Evolutionary conservation across 2,329 filamentous ascomycete genomes (phyloP), one percentile per base, ranked within the genome.

Genomic region (Calonectria henricotiae): DNA sequence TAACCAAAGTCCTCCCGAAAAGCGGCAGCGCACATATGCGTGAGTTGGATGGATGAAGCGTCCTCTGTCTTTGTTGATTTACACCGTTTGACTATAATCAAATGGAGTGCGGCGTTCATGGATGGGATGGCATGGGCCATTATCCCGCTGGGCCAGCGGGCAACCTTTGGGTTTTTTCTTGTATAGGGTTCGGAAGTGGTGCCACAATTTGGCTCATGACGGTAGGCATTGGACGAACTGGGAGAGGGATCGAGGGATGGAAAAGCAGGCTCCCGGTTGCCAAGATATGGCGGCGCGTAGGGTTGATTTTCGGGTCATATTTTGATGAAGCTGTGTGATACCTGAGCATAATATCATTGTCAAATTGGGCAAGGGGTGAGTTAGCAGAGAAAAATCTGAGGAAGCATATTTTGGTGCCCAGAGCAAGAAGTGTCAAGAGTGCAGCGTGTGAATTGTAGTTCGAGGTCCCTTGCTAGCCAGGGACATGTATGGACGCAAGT

Each of bases 1-100:
- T 47, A 78, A 80, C 35, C 85, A 85, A 76, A 85, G 85, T 73
- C 82, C 83, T 1, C 82, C 83, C 70, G 88, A 89, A 75, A 89
- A 89, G 79, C 82, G 88, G 61, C 88, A 89, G 74, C 82, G 88
- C 11, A 78, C 76, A 27, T 78, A 78, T 70, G 76, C 62, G 17
- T 78, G 62, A 76, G 61, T 30, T 39, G 23, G 32, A 63, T 27
- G 27, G 55, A 62, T 15, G 67, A 41, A 27, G 32, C 30, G 27
- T 69, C 55, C 39, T 71, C 65, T 58, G 35, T 49, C 44, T 72
- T 71, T 63, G 69, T 66, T 69, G 67, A 70, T 73, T 73, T 73
- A 67, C 62, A 64, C 27, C 41, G 47, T 63, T 66, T 69, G 60
- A 65, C 37, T 69, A 71, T 44, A 73, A 30, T 74, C 62, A 65